Evolutionary conservation across 345 rosid genomes (phyloP).

Genomic region (Pistacia atlantica): DNA sequence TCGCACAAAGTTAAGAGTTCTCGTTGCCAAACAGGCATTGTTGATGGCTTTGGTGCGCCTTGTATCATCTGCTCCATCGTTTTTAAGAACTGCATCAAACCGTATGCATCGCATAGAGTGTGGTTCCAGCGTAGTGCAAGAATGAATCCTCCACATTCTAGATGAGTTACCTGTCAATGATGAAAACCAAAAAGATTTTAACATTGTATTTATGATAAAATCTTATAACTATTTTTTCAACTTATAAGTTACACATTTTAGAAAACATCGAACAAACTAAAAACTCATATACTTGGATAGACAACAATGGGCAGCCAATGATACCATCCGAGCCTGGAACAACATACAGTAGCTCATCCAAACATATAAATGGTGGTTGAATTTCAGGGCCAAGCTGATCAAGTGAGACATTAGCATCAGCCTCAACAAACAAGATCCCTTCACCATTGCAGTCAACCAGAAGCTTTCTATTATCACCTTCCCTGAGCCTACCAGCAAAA

Average conservation of each 20-base stretch:
- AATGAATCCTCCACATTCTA: constrained; percentile 19
- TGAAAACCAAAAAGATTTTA: neutral
- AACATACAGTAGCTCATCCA: neutral
- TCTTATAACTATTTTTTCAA: too few species aligned
- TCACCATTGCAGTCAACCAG: neutral
- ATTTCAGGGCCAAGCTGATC: neutral
- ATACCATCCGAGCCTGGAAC: constrained; percentile 10
- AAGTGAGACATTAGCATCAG: neutral
- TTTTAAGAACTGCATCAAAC: neutral
- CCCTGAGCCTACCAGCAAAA: too few species aligned
- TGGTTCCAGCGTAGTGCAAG: constrained; percentile 8
- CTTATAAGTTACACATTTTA: too few species aligned
- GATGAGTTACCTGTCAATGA: constrained; percentile 5
- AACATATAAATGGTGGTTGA: neutral
- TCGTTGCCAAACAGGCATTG: constrained; percentile 9
- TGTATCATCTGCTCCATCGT: neutral
- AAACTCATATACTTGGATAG: neutral
- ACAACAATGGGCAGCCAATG: constrained; percentile 4
- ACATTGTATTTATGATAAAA: too few species aligned
- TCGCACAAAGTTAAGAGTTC: neutral
- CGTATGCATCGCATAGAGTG: constrained; percentile 5
- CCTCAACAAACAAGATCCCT: constrained; percentile 7
- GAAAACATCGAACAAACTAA: too few species aligned
- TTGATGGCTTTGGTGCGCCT: neutral
- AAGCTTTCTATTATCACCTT: too few species aligned